phyloP scores from a whole-genome alignment of 2,329 filamentous ascomycete species.

The Calonectria pseudoturangicola region DNA sequence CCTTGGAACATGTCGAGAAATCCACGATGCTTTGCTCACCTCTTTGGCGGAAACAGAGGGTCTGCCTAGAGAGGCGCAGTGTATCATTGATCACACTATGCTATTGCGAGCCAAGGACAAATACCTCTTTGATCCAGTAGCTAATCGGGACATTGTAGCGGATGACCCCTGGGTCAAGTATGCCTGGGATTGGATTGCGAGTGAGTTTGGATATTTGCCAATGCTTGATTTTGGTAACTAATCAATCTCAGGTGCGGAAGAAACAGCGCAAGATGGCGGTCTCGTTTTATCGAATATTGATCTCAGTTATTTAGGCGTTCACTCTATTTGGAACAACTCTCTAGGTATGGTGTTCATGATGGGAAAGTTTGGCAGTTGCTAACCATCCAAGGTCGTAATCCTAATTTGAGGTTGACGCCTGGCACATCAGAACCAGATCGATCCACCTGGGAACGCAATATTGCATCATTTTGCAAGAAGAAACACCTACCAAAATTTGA shows the following conservation, averaged over 20 bases:
- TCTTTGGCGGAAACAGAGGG: conserved; percentile 66
- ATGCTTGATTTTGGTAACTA: conserved; percentile 35
- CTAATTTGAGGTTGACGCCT: conserved; percentile 68
- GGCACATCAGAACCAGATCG: conserved; percentile 68
- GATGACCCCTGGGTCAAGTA: conserved; percentile 86
- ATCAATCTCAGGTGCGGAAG: conserved; percentile 72
- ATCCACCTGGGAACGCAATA: conserved; percentile 75
- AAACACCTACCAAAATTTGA: conserved; percentile 78
- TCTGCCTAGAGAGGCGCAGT: conserved; percentile 71
- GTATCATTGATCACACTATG: conserved; percentile 74
- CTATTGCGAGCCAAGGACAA: conserved; percentile 76
- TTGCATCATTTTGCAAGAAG: conserved; percentile 78
- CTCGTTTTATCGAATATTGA: conserved; percentile 83
- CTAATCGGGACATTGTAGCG: conserved; percentile 79
- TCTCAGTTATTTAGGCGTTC: conserved; percentile 84
- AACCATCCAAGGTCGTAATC: conserved; percentile 65
- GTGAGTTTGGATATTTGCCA: conserved; percentile 63
- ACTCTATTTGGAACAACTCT: conserved; percentile 82
- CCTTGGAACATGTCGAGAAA: conserved; percentile 70
- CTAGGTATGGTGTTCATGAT: conserved; percentile 68
- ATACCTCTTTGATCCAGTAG: conserved; percentile 78
- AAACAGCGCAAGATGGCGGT: conserved; percentile 78
- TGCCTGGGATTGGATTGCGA: conserved; percentile 85
- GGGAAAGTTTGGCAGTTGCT: conserved; percentile 1
- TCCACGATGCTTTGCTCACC: conserved; percentile 73